Evolutionary conservation across 2,329 filamentous ascomycete genomes (phyloP).

Genomic region (Cyanodermella asteris): DNA sequence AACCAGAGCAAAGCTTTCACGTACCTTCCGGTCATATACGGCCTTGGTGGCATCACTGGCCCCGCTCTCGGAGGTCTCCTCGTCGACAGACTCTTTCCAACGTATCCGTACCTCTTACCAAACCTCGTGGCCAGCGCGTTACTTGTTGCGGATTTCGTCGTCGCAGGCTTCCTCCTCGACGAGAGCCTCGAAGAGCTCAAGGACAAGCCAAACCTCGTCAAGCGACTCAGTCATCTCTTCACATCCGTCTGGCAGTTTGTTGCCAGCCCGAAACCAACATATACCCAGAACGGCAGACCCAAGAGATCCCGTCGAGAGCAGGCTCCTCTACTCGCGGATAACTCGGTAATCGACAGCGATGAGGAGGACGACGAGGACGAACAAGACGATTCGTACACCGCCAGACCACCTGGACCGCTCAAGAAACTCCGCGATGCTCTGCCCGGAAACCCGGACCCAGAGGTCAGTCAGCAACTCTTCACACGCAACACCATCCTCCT

Average conservation of each 20-base stretch:
- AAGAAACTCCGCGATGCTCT: no score
- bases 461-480: slow-evolving; percentile 39
- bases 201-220: slow-evolving; percentile 36
- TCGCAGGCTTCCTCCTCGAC: slow-evolving; percentile 62
- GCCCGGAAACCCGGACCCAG: slow-evolving; percentile 20
- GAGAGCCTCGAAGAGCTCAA: slow-evolving; percentile 58
- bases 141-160: slow-evolving; percentile 46
- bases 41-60: slow-evolving; percentile 77
- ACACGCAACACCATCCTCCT: slow-evolving; percentile 67
- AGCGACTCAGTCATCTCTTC: slow-evolving; percentile 38
- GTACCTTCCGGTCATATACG: slow-evolving; percentile 90
- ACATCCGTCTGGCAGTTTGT: slow-evolving; percentile 50
- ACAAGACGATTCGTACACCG: slow-evolving; percentile 12
- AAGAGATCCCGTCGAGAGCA: slow-evolving; percentile 4
- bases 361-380: slow-evolving; percentile 23
- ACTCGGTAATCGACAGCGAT: slow-evolving; percentile 14
- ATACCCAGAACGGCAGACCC: slow-evolving; percentile 17
- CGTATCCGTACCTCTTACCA: slow-evolving; percentile 65
- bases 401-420: no score
- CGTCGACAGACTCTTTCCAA: no score
- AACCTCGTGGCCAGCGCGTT: slow-evolving; percentile 60
- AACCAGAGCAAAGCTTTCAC: slow-evolving; percentile 90
- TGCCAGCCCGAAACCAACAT: slow-evolving; percentile 33
- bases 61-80: slow-evolving; percentile 76
- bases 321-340: neutral